Base-by-base conservation (phyloP, 163 green algal genomes). In the Trebouxia gelatinosa region DNA sequence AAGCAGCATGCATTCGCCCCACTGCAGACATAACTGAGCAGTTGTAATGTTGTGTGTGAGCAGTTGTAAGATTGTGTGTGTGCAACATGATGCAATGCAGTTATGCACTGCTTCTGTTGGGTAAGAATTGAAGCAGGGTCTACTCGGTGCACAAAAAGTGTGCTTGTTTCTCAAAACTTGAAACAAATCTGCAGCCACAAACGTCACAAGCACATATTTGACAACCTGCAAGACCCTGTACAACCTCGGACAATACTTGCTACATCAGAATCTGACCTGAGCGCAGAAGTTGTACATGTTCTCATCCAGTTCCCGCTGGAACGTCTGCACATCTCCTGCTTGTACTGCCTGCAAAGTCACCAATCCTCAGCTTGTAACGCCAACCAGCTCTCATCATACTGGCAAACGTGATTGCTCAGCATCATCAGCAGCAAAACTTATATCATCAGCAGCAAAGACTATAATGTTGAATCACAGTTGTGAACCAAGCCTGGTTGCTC, bases 221-320 rank as follows among this genome's bases (percentile, higher is more conserved):
- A n/a, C n/a, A n/a, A n/a, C n/a, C n/a, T n/a, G n/a, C n/a, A n/a
- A n/a, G n/a, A n/a, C n/a, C n/a, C n/a, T n/a, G n/a, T n/a, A n/a
- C n/a, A n/a, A n/a, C n/a, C n/a, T n/a, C n/a, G n/a, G n/a, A 61
- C 23, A 61, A 61, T 61, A 28, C 19, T 61, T 23, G 50, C 19
- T 19, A 28, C 50, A 19, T 61, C 19, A 61, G 50, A 61, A 23
- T 61, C 50, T 61, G 58, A 58, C 38, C 46, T 59, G 38, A 34
- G n/a, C 54, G 58, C 54, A 72, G 64, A 79, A 66, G 54, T 26
- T 59, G 37, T 50, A 66, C 54, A 79, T 43, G 16, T 72, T 79
- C 0, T 5, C 13, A 31, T 71, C 38, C 54, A 54, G n/a, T 23
- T 66, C 74, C 5, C 72, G 35, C 61, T 72, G 64, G 35, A 72